Evolutionary conservation across 2,329 filamentous ascomycete species (phyloP), one percentile per base, ranked within the genome.

Genomic region (Helminthosporium solani): DNA sequence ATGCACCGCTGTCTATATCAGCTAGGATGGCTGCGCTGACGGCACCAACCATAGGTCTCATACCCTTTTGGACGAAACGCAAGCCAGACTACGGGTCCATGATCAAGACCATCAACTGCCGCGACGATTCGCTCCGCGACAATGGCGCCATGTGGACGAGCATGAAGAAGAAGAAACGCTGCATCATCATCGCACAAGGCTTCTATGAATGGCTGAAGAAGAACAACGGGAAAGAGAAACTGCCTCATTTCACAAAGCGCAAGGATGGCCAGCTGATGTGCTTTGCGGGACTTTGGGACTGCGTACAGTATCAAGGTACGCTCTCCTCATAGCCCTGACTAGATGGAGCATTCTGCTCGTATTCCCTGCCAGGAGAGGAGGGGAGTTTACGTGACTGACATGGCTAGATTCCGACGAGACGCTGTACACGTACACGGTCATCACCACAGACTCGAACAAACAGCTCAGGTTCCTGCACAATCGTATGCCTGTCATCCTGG

Each of bases 141-240:
- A 79, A 86, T 7, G 81, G 84, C 4, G 90, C 91, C 9, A 88
- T 97, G 84, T 97, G 94, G 94, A 86, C 82, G 33, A 83, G 81
- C 1, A 95, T 97, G 87, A 96, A 96, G 73, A 83, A 85, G 50
- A 82, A 80, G 57, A 96, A 96, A 72, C 80, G 94, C 23, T 97
- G 94, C 67, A 77, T 97, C 18, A 83, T 97, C 8, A 66, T 96
- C 5, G 90, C 88, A 8, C 87, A 96, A 70, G 94, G 94, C 1
- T 99, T 97, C 70, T 99, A 90, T 63, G 94, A 99, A 70, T 97
- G 94, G 94, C 75, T 95, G 49, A 92, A 92, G 70, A 88, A 85
- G 60, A 85, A 81, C 61, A 78, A 79, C 1, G 79, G 82, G 6
- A 91, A 87, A 57, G 86, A 94, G 43, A 95, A 89, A 71, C 74